Base-by-base conservation (phyloP, 208 protist genomes). In the Wallacemonas collosoma region DNA sequence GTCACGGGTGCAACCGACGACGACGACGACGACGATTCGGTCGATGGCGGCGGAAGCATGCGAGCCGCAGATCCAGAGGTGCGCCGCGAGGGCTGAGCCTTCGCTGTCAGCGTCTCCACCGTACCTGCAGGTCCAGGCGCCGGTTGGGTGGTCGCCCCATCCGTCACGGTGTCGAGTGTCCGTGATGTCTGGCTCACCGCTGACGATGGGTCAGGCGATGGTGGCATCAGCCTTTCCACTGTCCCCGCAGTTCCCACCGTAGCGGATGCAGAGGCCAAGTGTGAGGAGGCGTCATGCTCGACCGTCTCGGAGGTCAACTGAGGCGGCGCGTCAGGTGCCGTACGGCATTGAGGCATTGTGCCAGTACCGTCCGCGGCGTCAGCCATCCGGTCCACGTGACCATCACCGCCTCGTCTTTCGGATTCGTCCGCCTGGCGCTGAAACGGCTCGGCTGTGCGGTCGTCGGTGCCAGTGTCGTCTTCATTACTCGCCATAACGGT, bases 21-120 rank as follows among this genome's bases (percentile, higher is more conserved):
- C 9, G 57, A 45, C n/a, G 60, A 65, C 3, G 60, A n/a, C 15
- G 60, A 53, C 11, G 60, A 65, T 4, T 65, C 60, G 5, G 60
- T 65, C 12, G 60, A 65, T n/a, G 60, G 60, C n/a, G 60, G 60
- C 6, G 60, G 60, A 8, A 65, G 60, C 60, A 65, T 65, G 60
- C 60, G 60, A 6, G n/a, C 40, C 40, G 60, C 38, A 4, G 60
- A 26, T 8, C 0, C 60, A 26, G n/a, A 36, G 3, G 60, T 11
- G n/a, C 40, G 60, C 43, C 41, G 40, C 8, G 36, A 7, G 3
- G 5, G 6, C 15, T 62, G 36, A 9, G 56, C 43, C 56, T n/a
- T 0, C 15, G 51, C 14, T n/a, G 45, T 50, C 8, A 14, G 45
- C 45, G 45, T 50, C 8, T 6, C 8, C 45, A 50, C 6, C 45